Percentiles rank a stretch among this genome's conserved stretches.
phyloP scores from a whole-genome alignment of 2,329 filamentous ascomycete genomes.

The Aspergillus carbonarius region DNA sequence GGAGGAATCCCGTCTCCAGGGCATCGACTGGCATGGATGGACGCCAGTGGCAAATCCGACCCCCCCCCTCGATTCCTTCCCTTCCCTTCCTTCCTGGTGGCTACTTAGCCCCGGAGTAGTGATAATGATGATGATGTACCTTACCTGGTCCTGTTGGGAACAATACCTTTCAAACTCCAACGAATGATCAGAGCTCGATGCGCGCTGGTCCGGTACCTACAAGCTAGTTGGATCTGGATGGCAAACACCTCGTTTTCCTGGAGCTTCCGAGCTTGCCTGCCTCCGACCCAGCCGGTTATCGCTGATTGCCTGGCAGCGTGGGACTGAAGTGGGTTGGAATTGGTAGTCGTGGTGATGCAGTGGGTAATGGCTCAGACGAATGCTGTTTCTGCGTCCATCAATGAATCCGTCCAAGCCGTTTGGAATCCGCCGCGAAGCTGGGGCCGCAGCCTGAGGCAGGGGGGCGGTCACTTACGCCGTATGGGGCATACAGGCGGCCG shows the following conservation, averaged over 20 bases:
- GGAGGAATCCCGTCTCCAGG: too few relatives aligned
- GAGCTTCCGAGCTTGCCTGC: conserved; percentile 1
- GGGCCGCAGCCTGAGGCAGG: neutral
- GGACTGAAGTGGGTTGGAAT: neutral
- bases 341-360: neutral
- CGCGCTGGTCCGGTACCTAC: neutral
- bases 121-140: neutral
- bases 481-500: neutral
- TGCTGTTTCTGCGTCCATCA: too few relatives aligned
- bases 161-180: neutral
- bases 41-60: neutral
- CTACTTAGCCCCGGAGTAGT: neutral
- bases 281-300: neutral
- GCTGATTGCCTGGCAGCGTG: neutral
- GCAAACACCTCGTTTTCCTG: neutral
- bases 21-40: neutral
- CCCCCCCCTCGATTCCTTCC: neutral
- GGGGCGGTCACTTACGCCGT: neutral
- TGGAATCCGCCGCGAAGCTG: too few relatives aligned
- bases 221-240: neutral
- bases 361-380: neutral
- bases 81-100: neutral
- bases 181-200: neutral
- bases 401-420: too few relatives aligned
- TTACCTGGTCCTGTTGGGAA: neutral